Percentiles rank a stretch among this genome's conserved stretches.
Evolutionary conservation across 441 rosid genomes (phyloP).

Genomic region (Breynia disticha): DNA sequence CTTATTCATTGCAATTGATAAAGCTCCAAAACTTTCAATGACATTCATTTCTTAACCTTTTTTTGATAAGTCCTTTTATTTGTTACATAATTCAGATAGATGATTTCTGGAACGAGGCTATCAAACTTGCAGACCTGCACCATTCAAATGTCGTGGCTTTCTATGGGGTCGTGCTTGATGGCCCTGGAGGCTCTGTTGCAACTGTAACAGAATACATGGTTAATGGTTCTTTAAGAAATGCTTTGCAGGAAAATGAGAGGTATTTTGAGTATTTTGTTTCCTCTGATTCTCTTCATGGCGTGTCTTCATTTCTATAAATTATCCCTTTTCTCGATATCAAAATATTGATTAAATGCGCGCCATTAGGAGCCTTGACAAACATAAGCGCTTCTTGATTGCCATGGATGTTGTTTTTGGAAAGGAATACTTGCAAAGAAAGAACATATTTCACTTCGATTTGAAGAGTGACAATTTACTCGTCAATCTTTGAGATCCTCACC

Average conservation of each 20-base stretch:
- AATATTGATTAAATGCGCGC: conserved; percentile 6
- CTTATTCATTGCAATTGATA: conserved; percentile 4
- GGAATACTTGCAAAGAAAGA: conserved; percentile 70
- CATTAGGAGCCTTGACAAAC: conserved; percentile 46
- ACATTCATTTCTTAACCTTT: not conserved
- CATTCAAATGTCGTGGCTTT: conserved; percentile 76
- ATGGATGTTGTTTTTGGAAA: conserved; percentile 75
- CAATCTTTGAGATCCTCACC: conserved; percentile 69
- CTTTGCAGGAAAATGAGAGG: conserved; percentile 60
- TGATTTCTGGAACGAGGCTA: conserved; percentile 70
- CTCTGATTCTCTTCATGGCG: not conserved
- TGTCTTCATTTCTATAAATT: no score
- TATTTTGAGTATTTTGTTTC: conserved; percentile 9
- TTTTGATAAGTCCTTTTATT: conserved; percentile 1
- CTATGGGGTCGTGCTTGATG: conserved; percentile 61
- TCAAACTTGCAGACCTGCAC: conserved; percentile 57
- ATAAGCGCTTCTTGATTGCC: conserved; percentile 50
- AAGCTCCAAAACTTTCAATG: not conserved
- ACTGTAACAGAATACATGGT: conserved; percentile 72
- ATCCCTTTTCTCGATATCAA: not conserved
- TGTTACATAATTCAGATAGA: conserved; percentile 29
- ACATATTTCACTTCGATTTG: conserved; percentile 63
- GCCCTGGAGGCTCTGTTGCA: conserved; percentile 60
- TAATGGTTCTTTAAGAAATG: conserved; percentile 59
- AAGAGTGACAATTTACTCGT: conserved; percentile 74